phyloP scores from a whole-genome alignment of 257 asterid species.

The Solanum piurae region DNA sequence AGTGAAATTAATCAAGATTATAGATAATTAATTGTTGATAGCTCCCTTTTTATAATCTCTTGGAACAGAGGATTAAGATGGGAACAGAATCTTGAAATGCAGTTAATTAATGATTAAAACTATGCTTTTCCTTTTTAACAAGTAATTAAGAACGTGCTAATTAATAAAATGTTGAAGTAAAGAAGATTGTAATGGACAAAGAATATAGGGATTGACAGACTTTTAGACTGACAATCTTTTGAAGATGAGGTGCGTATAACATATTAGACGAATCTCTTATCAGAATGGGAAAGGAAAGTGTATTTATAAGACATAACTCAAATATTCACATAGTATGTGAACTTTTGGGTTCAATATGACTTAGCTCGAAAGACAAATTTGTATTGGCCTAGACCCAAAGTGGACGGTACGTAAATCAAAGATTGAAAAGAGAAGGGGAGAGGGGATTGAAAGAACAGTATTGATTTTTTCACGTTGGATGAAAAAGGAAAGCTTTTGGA shows the following conservation, averaged over 20 bases:
- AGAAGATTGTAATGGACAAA: neutral
- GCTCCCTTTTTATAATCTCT: neutral
- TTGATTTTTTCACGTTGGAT: too few species aligned
- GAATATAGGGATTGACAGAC: too few species aligned
- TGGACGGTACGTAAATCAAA: neutral
- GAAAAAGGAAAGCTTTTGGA: too few species aligned
- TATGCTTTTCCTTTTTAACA: neutral
- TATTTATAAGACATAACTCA: neutral
- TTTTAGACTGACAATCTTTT: too few species aligned
- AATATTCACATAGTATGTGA: neutral
- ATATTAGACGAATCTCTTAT: too few species aligned
- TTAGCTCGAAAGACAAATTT: too few species aligned
- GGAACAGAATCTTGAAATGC: neutral
- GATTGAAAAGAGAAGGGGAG: too few species aligned
- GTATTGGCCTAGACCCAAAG: neutral
- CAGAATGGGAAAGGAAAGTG: neutral
- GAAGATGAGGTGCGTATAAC: neutral
- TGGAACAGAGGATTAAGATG: neutral
- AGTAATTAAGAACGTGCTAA: neutral
- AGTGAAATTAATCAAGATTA: neutral
- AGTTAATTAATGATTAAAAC: neutral
- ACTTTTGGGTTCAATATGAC: neutral
- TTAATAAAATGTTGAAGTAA: neutral
- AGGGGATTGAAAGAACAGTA: too few species aligned
- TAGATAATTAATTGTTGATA: neutral